phyloP scores from a whole-genome alignment of 2,329 filamentous ascomycete genomes.

The Davidsoniella virescens region DNA sequence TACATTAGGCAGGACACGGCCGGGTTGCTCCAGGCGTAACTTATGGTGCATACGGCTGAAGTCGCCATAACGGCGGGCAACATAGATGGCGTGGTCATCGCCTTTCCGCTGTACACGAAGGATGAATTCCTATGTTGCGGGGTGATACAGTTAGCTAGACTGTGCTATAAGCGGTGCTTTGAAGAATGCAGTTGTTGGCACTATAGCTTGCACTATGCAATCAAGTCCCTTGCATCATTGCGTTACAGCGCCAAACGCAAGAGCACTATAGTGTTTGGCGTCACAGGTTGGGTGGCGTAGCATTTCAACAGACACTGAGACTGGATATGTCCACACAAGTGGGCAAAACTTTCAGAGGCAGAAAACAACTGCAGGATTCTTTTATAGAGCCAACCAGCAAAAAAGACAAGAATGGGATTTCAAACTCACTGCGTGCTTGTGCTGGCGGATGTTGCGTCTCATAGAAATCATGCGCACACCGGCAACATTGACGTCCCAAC shows the following conservation, averaged over 20 bases:
- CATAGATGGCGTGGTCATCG: constrained; percentile 52
- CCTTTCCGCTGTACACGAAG: constrained; percentile 68
- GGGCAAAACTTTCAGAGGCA: too few relatives aligned
- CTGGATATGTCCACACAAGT: too few relatives aligned
- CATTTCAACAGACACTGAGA: too few relatives aligned
- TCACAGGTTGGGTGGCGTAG: too few relatives aligned
- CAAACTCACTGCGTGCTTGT: constrained; percentile 67
- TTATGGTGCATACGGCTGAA: constrained; percentile 67
- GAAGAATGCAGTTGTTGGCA: too few relatives aligned
- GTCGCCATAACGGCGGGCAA: constrained; percentile 77
- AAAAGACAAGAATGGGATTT: not conserved
- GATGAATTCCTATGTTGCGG: constrained; percentile 55
- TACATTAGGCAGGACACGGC: constrained; percentile 71
- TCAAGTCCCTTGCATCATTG: too few relatives aligned
- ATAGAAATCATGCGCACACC: constrained; percentile 66
- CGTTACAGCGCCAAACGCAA: too few relatives aligned
- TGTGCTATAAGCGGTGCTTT: too few relatives aligned
- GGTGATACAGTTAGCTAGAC: not conserved
- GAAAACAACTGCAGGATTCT: too few relatives aligned
- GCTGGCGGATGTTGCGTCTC: constrained; percentile 75
- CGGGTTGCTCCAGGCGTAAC: constrained; percentile 71
- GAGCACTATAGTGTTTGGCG: too few relatives aligned
- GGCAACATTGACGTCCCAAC: constrained; percentile 93
- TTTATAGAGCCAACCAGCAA: not conserved
- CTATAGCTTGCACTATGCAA: too few relatives aligned